Base-by-base conservation (phyloP, 2,329 filamentous ascomycete species). In the Podosphaera xanthii region DNA sequence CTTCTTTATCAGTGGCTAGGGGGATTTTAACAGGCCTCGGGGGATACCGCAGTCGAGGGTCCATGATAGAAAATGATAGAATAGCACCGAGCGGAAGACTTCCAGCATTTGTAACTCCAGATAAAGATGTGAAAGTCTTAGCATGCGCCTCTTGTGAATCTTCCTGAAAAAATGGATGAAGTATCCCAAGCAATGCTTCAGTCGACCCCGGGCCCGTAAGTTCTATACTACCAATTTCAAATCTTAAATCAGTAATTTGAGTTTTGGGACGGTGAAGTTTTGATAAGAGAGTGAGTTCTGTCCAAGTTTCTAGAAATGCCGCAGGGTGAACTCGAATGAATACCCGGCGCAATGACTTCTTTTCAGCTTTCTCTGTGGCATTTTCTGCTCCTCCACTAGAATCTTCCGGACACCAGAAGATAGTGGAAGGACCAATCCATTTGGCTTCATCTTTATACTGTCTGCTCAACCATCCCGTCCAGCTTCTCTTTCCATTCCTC, bases 311-410 rank as follows among this genome's bases (percentile, higher is more conserved):
- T 54, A 82, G 68, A 67, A 86, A 91, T 5, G 85, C 84, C 30
- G 89, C 84, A 1, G 92, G 92, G 69, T 97, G 91, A 1, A 91
- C 73, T 59, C 90, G 77, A 58, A 96, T 70, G 59, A 91, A 81
- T 0, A 87, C 68, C 62, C 76, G 77, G 49, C 66, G 63, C 44
- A 58, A 58, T 50, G 63, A 59, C 57, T 75, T 74, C 65, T 73
- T 76, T 31, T 67, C 61, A 60, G 70, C 69, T 71, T 70, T 63
- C 30, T 65, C 62, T 44, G 5, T 22, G 14, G 35, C 34, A 10
- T 44, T 12, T 57, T 65, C 58, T 59, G 53, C 44, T 42, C 58
- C 53, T 55, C 61, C 61, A 44, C 60, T 62, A 36, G 62, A 38
- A 7, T 65, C 64, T 36, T 59, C 49, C 3, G 64, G 67, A 68